Conservation (phyloP, 2,329 filamentous ascomycete species). For the Colletotrichum sp. region DNA sequence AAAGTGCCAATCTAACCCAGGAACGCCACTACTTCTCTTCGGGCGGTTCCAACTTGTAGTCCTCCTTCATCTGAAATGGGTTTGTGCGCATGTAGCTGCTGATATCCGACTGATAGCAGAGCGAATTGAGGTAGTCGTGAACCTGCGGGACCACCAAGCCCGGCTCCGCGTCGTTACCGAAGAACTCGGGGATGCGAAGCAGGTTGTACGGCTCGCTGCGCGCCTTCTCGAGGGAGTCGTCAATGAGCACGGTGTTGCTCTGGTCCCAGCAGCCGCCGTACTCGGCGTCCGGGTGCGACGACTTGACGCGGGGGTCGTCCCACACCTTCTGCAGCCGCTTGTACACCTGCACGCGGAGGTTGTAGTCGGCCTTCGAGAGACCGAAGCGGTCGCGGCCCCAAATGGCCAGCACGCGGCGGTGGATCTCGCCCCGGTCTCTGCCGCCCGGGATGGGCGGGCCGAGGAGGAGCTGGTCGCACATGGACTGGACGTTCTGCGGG, state of each 20-base stretch:
- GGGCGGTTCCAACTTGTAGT: conserved; percentile 15
- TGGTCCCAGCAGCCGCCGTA: conserved; percentile 70
- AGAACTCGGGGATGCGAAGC: conserved; percentile 80
- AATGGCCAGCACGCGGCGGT: conserved; percentile 64
- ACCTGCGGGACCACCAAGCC: conserved; percentile 59
- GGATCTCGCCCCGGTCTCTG: conserved; percentile 43
- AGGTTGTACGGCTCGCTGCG: conserved; percentile 84
- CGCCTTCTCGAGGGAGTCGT: conserved; percentile 84
- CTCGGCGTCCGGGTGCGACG: conserved; percentile 47
- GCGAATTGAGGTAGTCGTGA: conserved; percentile 64
- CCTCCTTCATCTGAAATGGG: conserved; percentile 51
- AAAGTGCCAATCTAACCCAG: neutral
- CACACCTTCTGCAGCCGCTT: conserved; percentile 82
- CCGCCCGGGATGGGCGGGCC: neutral
- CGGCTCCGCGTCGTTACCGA: conserved; percentile 45
- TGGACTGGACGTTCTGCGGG: conserved; percentile 71
- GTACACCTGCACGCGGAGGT: conserved; percentile 81
- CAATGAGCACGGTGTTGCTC: conserved; percentile 86
- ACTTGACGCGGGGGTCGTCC: conserved; percentile 52
- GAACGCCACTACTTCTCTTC: neutral
- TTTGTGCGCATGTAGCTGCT: conserved; percentile 62
- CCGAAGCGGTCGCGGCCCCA: conserved; percentile 83
- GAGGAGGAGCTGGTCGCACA: conserved; percentile 70
- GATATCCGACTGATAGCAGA: conserved; percentile 62
- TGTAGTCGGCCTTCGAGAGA: conserved; percentile 69